phyloP scores from a whole-genome alignment of 2,329 filamentous ascomycete species.

The Elsinoe batatas region DNA sequence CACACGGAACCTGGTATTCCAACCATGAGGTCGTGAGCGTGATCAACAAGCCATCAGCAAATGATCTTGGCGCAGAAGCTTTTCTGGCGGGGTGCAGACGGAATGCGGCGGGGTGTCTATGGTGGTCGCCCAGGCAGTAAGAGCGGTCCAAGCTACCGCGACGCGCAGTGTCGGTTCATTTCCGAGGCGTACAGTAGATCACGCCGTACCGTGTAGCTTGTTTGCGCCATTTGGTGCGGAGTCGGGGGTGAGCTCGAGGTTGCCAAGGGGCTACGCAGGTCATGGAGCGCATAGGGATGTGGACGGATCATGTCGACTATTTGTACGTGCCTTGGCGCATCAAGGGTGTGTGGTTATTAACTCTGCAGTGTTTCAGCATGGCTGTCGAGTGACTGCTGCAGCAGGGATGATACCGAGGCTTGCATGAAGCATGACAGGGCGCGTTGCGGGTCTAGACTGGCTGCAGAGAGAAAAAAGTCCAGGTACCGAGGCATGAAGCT shows the following conservation, averaged over 20 bases:
- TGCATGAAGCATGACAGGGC: background rate
- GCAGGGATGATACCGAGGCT: constrained; percentile 7
- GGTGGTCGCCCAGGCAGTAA: background rate
- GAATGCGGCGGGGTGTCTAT: background rate
- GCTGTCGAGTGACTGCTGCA: background rate
- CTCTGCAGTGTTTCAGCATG: constrained; percentile 2
- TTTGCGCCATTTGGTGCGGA: constrained; percentile 7
- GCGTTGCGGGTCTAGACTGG: background rate
- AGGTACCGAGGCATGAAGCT: constrained; percentile 12
- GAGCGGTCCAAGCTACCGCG: background rate
- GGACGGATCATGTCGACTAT: constrained; percentile 7
- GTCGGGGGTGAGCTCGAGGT: background rate
- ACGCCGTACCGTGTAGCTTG: constrained; percentile 1
- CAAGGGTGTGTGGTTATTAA: background rate
- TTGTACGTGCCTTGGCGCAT: constrained; percentile 1
- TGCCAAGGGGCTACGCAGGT: constrained; percentile 10
- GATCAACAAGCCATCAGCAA: constrained; percentile 6
- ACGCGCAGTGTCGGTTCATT: constrained; percentile 1
- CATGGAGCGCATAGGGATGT: background rate
- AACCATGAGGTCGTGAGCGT: constrained; percentile 3
- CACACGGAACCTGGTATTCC: background rate
- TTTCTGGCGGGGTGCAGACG: constrained; percentile 8
- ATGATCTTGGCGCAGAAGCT: background rate
- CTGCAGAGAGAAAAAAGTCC: background rate
- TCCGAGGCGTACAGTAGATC: background rate